A percentile compares a stretch with the other conserved stretches of the same genome.
Conservation (phyloP, 2,329 filamentous ascomycete genomes). For the Ophiostoma australiae region DNA sequence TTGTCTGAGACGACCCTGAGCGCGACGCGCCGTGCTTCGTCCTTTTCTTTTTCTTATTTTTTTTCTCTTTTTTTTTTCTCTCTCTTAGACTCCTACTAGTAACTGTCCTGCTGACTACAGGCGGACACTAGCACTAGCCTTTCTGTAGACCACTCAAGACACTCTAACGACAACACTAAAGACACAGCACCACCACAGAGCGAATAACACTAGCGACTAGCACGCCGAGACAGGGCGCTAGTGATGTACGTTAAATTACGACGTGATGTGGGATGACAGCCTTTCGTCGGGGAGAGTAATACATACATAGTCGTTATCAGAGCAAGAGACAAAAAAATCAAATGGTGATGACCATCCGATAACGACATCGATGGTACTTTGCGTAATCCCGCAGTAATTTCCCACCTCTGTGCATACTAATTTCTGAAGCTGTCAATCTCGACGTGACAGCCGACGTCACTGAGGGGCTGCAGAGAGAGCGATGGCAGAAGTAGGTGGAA, state of each 20-base stretch:
- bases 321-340: background rate
- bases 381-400: background rate
- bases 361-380: background rate
- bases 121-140: background rate
- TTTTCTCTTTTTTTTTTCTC: too few relatives aligned
- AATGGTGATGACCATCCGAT: background rate
- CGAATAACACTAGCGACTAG: background rate
- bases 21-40: background rate
- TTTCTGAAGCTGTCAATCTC: too few relatives aligned
- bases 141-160: too few relatives aligned
- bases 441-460: background rate
- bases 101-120: background rate
- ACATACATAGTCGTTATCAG: too few relatives aligned
- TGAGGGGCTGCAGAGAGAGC: background rate
- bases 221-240: slow-evolving; percentile 1
- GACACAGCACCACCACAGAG: too few relatives aligned
- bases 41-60: too few relatives aligned
- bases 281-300: background rate
- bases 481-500: too few relatives aligned
- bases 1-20: background rate
- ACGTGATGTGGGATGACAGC: slow-evolving; percentile 6
- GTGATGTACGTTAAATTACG: slow-evolving; percentile 15
- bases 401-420: too few relatives aligned
- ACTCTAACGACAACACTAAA: too few relatives aligned
- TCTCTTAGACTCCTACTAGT: too few relatives aligned